Evolutionary conservation across 176 grass and related monocot genomes (phyloP).

Genomic region (Phragmites australis): DNA sequence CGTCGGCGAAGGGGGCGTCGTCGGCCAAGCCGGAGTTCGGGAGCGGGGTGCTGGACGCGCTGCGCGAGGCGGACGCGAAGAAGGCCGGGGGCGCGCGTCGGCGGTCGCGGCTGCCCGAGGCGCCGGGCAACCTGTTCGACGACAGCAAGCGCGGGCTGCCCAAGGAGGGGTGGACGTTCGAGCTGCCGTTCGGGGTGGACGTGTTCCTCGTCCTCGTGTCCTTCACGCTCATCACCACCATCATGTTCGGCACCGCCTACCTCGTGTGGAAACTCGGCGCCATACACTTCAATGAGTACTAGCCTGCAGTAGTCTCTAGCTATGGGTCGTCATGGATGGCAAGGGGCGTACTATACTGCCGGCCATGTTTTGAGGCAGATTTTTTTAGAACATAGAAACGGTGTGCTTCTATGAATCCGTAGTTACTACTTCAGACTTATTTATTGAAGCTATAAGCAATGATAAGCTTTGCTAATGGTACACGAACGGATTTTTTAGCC

Average conservation of each 20-base stretch:
- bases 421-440: background rate
- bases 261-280: constrained; percentile 88
- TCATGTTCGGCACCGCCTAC: constrained; percentile 90
- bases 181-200: constrained; percentile 72
- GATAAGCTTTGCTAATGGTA: no score
- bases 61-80: constrained; percentile 64
- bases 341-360: constrained; percentile 16
- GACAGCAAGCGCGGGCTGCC: constrained; percentile 86
- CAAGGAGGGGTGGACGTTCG: constrained; percentile 73
- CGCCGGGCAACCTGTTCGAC: constrained; percentile 81
- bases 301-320: background rate
- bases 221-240: constrained; percentile 70
- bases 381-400: constrained; percentile 30
- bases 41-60: constrained; percentile 74
- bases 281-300: constrained; percentile 98
- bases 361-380: background rate
- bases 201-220: constrained; percentile 65
- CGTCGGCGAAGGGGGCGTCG: constrained; percentile 37
- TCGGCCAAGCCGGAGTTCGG: constrained; percentile 63
- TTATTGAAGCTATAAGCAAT: background rate
- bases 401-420: background rate
- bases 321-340: background rate
- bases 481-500: no score
- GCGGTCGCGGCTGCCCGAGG: constrained; percentile 66
- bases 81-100: constrained; percentile 39